phyloP scores from a whole-genome alignment of 2,329 filamentous ascomycete species.

The Beauveria sp. region DNA sequence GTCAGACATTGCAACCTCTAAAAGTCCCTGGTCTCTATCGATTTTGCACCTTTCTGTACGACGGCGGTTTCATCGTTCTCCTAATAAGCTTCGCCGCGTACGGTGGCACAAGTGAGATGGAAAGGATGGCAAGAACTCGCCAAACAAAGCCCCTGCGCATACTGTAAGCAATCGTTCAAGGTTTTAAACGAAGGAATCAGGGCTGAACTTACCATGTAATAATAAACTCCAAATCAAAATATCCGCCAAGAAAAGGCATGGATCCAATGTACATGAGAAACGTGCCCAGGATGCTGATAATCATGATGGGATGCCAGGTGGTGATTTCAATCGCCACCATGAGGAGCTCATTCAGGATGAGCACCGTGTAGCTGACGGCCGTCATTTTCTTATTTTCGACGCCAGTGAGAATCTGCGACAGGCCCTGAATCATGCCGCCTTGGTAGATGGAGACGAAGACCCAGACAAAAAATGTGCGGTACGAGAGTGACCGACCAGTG shows the following conservation, averaged over 20 bases:
- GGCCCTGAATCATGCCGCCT: constrained; percentile 89
- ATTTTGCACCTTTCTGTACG: constrained; percentile 85
- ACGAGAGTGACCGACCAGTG: constrained; percentile 74
- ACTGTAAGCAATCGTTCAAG: constrained; percentile 14
- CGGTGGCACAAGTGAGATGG: constrained; percentile 76
- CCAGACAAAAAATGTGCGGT: constrained; percentile 95
- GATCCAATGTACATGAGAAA: constrained; percentile 72
- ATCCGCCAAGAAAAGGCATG: constrained; percentile 79
- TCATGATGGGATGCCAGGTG: constrained; percentile 95
- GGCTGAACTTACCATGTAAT: constrained; percentile 51
- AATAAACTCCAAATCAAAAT: constrained; percentile 80
- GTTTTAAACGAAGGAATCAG: not conserved
- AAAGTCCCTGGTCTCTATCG: constrained; percentile 32
- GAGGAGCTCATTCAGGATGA: constrained; percentile 88
- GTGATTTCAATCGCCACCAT: constrained; percentile 98
- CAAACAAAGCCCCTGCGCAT: constrained; percentile 68
- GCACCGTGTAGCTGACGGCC: constrained; percentile 80
- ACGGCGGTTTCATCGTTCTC: constrained; percentile 81
- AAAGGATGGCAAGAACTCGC: constrained; percentile 73
- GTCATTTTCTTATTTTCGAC: constrained; percentile 72
- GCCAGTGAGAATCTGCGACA: constrained; percentile 79
- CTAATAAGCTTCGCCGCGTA: constrained; percentile 81
- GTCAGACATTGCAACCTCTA: not conserved
- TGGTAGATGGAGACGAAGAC: constrained; percentile 93
- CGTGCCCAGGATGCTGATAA: constrained; percentile 75